Percentiles rank a stretch among this genome's conserved stretches.
Evolutionary conservation across 495 filamentous ascomycete species (phyloP).

Genomic region (Umbilicaria muhlenbergii): DNA sequence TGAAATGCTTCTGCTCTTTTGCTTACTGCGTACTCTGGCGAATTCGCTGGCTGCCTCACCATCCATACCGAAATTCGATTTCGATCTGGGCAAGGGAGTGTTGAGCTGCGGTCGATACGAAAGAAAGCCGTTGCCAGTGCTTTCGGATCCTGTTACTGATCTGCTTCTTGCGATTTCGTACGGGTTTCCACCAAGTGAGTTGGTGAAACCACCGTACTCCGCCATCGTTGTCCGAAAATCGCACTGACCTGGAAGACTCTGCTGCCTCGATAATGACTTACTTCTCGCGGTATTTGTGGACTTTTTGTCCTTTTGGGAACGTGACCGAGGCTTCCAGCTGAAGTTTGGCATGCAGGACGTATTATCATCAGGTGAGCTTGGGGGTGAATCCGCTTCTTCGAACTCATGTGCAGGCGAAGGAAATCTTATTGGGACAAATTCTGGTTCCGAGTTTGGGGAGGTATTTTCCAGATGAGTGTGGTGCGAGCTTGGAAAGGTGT

Average conservation of each 20-base stretch:
- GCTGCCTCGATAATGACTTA: constrained; percentile 1
- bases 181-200: constrained; percentile 21
- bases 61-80: constrained; percentile 19
- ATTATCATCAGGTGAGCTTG: too few species aligned
- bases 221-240: constrained; percentile 9
- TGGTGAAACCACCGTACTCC: constrained; percentile 23
- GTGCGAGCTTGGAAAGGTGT: constrained; percentile 10
- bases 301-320: constrained; percentile 3
- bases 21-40: constrained; percentile 22
- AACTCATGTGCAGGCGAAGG: constrained; percentile 10
- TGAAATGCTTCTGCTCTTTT: constrained; percentile 9
- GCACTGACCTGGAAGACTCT: neutral
- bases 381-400: neutral
- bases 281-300: constrained; percentile 4
- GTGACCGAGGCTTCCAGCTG: too few species aligned
- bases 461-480: constrained; percentile 4
- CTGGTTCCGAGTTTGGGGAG: neutral
- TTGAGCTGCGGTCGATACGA: constrained; percentile 22
- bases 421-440: constrained; percentile 5
- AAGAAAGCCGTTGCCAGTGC: neutral
- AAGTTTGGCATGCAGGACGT: too few species aligned
- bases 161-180: constrained; percentile 23
- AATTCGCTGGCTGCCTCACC: constrained; percentile 18
- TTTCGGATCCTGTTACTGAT: constrained; percentile 1
- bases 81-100: constrained; percentile 5